Conservation (phyloP, 2,329 filamentous ascomycete genomes). For the Alternaria atra region DNA sequence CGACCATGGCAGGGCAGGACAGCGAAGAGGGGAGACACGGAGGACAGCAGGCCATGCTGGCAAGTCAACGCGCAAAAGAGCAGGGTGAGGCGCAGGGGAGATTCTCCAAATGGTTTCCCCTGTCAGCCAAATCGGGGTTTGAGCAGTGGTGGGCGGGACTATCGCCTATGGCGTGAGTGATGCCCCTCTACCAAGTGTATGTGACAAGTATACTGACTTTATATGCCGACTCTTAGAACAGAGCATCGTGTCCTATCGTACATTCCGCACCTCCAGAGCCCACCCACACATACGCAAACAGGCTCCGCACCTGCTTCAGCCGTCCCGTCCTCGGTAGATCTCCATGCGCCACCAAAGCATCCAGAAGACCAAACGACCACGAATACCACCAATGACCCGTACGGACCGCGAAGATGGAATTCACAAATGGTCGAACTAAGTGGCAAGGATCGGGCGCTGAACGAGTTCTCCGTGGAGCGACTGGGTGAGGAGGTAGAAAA, state of each 20-base stretch:
- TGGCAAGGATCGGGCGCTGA: slow-evolving; percentile 86
- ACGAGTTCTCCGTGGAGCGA: slow-evolving; percentile 91
- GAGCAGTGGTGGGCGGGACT: slow-evolving; percentile 78
- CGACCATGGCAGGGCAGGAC: slow-evolving; percentile 42
- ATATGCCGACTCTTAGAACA: slow-evolving; percentile 55
- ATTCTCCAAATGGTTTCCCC: slow-evolving; percentile 71
- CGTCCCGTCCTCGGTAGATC: slow-evolving; percentile 52
- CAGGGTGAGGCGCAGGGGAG: slow-evolving; percentile 45
- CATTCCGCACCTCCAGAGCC: slow-evolving; percentile 81
- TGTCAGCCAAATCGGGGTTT: slow-evolving; percentile 91
- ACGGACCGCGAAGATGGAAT: slow-evolving; percentile 85
- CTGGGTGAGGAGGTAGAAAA: slow-evolving; percentile 81
- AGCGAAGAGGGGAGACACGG: slow-evolving; percentile 30
- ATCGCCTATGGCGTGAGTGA: slow-evolving; percentile 69
- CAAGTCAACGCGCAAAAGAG: slow-evolving; percentile 58
- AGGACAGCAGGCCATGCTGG: slow-evolving; percentile 58
- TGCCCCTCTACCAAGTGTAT: not conserved
- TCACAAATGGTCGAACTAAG: slow-evolving; percentile 84
- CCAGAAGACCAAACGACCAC: slow-evolving; percentile 58
- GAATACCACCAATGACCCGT: slow-evolving; percentile 70
- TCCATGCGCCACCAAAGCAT: slow-evolving; percentile 47
- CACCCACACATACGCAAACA: slow-evolving; percentile 73
- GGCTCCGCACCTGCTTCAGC: slow-evolving; percentile 61
- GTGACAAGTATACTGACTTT: not conserved
- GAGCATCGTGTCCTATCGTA: slow-evolving; percentile 89